Evolutionary conservation across 2,329 filamentous ascomycete species (phyloP).

Genomic region (Fusarium sp.): DNA sequence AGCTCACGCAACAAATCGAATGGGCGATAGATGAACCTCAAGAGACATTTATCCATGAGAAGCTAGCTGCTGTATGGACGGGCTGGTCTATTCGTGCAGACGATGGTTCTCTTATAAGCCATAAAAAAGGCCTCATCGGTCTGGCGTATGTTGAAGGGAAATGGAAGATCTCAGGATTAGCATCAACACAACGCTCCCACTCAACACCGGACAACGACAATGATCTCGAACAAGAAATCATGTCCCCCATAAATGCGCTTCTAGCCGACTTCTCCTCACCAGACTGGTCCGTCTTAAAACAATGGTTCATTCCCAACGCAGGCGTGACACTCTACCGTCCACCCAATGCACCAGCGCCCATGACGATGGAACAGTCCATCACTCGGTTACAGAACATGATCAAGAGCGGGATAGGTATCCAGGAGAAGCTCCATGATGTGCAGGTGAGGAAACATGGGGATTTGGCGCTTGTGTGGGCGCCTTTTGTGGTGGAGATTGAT

Average conservation of each 20-base stretch:
- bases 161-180: slow-evolving; percentile 16
- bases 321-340: slow-evolving; percentile 9
- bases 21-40: slow-evolving; percentile 15
- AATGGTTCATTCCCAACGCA: slow-evolving; percentile 17
- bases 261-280: slow-evolving; percentile 19
- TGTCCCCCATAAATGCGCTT: slow-evolving; percentile 18
- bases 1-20: neutral
- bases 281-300: slow-evolving; percentile 9
- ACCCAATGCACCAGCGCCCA: neutral
- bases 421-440: slow-evolving; percentile 13
- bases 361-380: slow-evolving; percentile 30
- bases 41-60: neutral
- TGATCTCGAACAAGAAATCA: neutral
- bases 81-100: slow-evolving; percentile 2
- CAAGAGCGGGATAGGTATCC: neutral
- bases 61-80: slow-evolving; percentile 7
- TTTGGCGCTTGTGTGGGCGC: slow-evolving; percentile 23
- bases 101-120: neutral
- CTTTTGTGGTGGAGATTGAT: slow-evolving; percentile 26
- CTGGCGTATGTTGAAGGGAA: neutral
- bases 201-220: neutral
- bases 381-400: slow-evolving; percentile 15
- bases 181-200: neutral
- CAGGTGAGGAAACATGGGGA: slow-evolving; percentile 5
- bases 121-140: slow-evolving; percentile 16